Percentiles rank a stretch among this genome's conserved stretches.
phyloP scores from a whole-genome alignment of 2,329 filamentous ascomycete genomes.

The Fusarium solani-melongenae region DNA sequence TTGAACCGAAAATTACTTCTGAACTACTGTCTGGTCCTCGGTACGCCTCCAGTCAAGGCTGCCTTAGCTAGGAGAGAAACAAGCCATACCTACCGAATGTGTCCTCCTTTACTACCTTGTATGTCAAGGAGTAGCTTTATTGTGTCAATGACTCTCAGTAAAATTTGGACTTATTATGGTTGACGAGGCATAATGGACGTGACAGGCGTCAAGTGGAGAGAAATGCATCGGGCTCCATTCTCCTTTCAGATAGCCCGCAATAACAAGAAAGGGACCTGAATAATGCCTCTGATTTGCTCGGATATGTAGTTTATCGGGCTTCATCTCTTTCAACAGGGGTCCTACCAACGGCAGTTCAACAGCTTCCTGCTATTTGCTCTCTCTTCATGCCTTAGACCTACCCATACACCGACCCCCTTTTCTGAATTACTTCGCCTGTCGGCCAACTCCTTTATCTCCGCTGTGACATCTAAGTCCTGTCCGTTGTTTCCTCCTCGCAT shows the following conservation, averaged over 20 bases:
- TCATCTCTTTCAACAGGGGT: not conserved
- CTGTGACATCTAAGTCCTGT: not conserved
- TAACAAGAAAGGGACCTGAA: not conserved
- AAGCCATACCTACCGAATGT: fast-evolving
- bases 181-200: not conserved
- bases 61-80: not conserved
- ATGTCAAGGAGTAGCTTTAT: not conserved
- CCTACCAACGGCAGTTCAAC: not conserved
- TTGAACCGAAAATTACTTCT: not conserved
- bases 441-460: not conserved
- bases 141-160: not conserved
- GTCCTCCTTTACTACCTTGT: fast-evolving
- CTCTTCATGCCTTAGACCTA: not conserved
- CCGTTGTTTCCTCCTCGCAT: not conserved
- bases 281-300: not conserved
- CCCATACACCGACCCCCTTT: not conserved
- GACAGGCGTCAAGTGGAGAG: not conserved
- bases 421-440: not conserved
- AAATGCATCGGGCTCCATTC: not conserved
- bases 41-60: not conserved
- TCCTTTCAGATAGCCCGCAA: not conserved
- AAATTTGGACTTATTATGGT: not conserved
- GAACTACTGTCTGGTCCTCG: not conserved
- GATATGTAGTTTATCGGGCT: not conserved
- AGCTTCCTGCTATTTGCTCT: not conserved